Evolutionary conservation across 1,139 yeast species (phyloP), one percentile per base, ranked within the genome.

Genomic region (Pichia sp.): DNA sequence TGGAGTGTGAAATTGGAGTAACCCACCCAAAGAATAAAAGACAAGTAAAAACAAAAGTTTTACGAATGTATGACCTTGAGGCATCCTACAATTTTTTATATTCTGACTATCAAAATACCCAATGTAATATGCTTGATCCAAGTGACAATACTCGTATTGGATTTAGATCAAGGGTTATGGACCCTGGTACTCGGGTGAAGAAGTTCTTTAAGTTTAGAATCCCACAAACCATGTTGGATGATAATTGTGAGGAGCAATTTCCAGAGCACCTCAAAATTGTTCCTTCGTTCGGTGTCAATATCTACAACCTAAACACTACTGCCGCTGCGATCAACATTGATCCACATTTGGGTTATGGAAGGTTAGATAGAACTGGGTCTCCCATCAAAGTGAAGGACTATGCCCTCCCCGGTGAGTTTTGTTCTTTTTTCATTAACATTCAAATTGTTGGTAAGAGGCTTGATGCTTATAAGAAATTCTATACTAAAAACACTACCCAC

Each of bases 281-380:
- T 0, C 90, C 90, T n/a, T 76, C 87, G 26, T 71, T 82, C 65
- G 90, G 90, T 13, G 13, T 82, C 2, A 85, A 62, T 44, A 44
- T 36, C 75, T 0, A 66, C 73, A 16, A 54, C 29, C 58, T 55
- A 10, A 47, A 50, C 10, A 58, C 61, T 2, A 29, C 13, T 13
- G 57, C 59, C 3, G 23, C 32, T 6, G 8, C 46, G 1, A 55
- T 67, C 8, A 40, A 47, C 31, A 50, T 65, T n/a, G 59, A 61
- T 15, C 44, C 64, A 1, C 55, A 62, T 1, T 61, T 74, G 4
- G 76, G 77, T 1, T 77, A 75, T 63, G 79, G 79, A 3, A 55
- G 63, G 19, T 71, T 71, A 41, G 56, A 62, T 10, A 68, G 68
- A 1, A 51, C 56, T 3, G 79, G 79, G 0, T 68, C 75, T 7